Evolutionary conservation across 768 basidiomycete species (phyloP).

Genomic region (Tylopilus rubrobrunneus): DNA sequence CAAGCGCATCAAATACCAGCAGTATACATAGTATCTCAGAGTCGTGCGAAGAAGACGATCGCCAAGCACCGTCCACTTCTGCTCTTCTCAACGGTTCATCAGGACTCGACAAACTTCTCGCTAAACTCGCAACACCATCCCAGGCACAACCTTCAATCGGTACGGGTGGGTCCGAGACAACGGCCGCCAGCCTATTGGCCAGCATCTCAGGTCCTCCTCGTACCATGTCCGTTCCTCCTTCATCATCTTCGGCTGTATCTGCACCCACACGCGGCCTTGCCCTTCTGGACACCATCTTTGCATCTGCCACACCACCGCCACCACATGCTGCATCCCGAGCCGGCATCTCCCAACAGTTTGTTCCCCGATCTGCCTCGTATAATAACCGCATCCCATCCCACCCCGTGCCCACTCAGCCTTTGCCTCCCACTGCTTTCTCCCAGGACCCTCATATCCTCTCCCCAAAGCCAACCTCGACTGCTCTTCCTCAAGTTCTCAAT

Average conservation of each 20-base stretch:
- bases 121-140: slow-evolving; percentile 32
- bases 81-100: slow-evolving; percentile 24
- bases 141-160: slow-evolving; percentile 20
- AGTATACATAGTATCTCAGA: slow-evolving; percentile 35
- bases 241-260: slow-evolving; percentile 24
- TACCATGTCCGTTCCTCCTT: slow-evolving; percentile 26
- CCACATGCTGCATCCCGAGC: slow-evolving; percentile 17
- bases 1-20: slow-evolving; percentile 33
- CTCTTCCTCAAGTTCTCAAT: slow-evolving; percentile 63
- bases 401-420: slow-evolving; percentile 8
- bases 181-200: slow-evolving; percentile 43
- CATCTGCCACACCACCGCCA: slow-evolving; percentile 49
- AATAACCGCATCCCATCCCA: slow-evolving; percentile 3
- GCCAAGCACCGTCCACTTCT: slow-evolving; percentile 8
- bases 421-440: slow-evolving; percentile 18
- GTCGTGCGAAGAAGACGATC: slow-evolving; percentile 26
- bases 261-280: slow-evolving; percentile 47
- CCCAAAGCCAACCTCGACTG: slow-evolving; percentile 50
- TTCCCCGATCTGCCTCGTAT: slow-evolving; percentile 10
- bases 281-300: slow-evolving; percentile 69
- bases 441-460: slow-evolving; percentile 43
- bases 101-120: slow-evolving; percentile 43
- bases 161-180: slow-evolving; percentile 26
- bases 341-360: slow-evolving; percentile 7
- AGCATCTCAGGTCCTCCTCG: slow-evolving; percentile 44